Evolutionary conservation across 148 eudicot species (phyloP), one percentile per base, ranked within the genome.

Genomic region (Simmondsia chinensis): DNA sequence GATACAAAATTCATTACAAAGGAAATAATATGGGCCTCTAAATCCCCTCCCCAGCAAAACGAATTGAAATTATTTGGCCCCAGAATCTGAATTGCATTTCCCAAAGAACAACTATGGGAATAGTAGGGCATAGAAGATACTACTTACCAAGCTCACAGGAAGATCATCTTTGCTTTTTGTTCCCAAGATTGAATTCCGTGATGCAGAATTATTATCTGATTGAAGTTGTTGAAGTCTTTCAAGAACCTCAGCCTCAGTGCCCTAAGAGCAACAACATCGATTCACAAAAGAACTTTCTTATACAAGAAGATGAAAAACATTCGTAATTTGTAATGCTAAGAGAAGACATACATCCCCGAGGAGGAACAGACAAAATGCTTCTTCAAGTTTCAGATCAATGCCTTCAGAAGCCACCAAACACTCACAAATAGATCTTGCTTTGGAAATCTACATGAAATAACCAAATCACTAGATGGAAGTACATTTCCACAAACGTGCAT

Each of bases 351-450:
- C 99, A 94, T 81, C 83, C 48, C 95, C 95, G 49, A 91, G 94
- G 59, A 91, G 77, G 65, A 74, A 82, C 43, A 75, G 58, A 71
- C 95, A 91, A 47, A 91, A 72, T 12, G 76, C 72, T 61, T 76
- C 99, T 77, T 85, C 99, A 56, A 79, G 76, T 67, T 91, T 85
- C 57, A 91, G 57, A 68, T 91, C 95, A 42, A 68, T 54, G 50
- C 94, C 95, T 56, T 91, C 95, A 29, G 95, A 85, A 25, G 79
- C 75, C 48, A 66, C 74, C 42, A 91, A 65, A 59, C 94, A 79
- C 65, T 85, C 99, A 38, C 86, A 82, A 28, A 91, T 79, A 25
- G 70, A 57, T 71, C 68, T 79, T 30, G 94, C 95, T 60, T 79
- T 91, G 75, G 65, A 64, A 66, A 91, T 91, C 99, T 91, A 70